These are phyloP conservation scores for Mycosarcoma mackinlayi DNA, from an alignment of 1,284 basidiomycete genomes.

Conservation along the genomic window DNA sequence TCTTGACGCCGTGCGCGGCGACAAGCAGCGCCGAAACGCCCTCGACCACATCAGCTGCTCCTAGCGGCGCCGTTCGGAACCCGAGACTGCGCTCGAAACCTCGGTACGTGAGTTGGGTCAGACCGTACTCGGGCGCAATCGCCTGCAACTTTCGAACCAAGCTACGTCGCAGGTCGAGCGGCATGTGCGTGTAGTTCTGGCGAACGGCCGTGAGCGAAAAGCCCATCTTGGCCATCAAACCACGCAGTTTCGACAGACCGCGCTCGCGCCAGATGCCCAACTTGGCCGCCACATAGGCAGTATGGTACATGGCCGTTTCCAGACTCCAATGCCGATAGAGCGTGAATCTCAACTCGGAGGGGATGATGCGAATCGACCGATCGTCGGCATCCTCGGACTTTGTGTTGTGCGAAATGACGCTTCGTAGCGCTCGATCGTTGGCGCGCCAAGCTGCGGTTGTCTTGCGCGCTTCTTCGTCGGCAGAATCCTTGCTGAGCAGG, in stretches of 20 bases:
- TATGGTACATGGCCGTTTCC: constrained; percentile 97
- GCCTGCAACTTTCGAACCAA: constrained; percentile 84
- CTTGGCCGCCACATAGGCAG: constrained; percentile 92
- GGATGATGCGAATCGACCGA: constrained; percentile 53
- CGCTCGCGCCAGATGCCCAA: constrained; percentile 96
- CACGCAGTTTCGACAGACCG: constrained; percentile 86
- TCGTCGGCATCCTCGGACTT: constrained; percentile 60
- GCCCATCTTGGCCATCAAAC: constrained; percentile 97
- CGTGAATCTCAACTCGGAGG: constrained; percentile 76
- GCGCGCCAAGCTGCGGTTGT: neutral
- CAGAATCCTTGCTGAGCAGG: constrained; percentile 12
- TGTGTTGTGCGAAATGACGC: constrained; percentile 20
- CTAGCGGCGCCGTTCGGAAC: constrained; percentile 84
- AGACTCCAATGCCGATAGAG: constrained; percentile 97
- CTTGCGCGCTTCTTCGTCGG: neutral
- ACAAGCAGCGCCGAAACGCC: constrained; percentile 87
- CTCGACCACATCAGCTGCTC: constrained; percentile 93
- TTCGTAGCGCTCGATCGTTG: constrained; percentile 7
- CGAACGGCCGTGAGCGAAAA: constrained; percentile 93
- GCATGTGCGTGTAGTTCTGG: constrained; percentile 95
- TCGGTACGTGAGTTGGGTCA: constrained; percentile 91
- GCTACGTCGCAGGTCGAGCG: constrained; percentile 87
- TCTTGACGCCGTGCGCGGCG: constrained; percentile 85
- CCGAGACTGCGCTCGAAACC: constrained; percentile 93
- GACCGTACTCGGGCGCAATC: constrained; percentile 93